A percentile compares a stretch with the other conserved stretches of the same genome.
phyloP scores from a whole-genome alignment of 371 early-diverging fungal genomes.

The Mortierella sp. region DNA sequence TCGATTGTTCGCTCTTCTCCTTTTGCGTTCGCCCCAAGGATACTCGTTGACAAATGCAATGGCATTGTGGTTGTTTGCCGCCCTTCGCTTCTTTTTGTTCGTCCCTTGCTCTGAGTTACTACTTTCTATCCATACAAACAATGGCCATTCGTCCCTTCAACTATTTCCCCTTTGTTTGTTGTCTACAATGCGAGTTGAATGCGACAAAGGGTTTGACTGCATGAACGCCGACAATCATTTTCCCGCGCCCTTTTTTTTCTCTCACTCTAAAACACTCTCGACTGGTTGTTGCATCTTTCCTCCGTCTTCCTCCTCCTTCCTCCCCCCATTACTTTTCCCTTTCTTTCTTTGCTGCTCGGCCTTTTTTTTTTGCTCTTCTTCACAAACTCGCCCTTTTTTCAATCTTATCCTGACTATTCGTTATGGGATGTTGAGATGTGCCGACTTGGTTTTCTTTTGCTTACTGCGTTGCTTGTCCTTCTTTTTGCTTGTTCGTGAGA shows the following conservation, averaged over 20 bases:
- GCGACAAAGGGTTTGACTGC: background rate
- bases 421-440: background rate
- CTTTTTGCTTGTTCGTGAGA: background rate
- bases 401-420: conserved; percentile 6
- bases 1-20: too few relatives aligned
- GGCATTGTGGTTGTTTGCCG: too few relatives aligned
- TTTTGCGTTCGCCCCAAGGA: too few relatives aligned
- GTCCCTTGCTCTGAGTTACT: conserved; percentile 1
- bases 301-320: background rate
- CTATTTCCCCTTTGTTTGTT: background rate
- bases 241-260: conserved; percentile 6
- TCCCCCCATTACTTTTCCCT: background rate
- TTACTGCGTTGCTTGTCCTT: background rate
- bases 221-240: background rate
- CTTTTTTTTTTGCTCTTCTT: background rate
- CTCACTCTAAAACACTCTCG: background rate
- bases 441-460: background rate
- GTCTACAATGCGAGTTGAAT: background rate
- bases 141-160: background rate
- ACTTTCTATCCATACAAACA: conserved; percentile 1
- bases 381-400: conserved; percentile 3
- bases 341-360: background rate
- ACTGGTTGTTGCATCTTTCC: background rate
- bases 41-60: too few relatives aligned
- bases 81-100: background rate